phyloP scores from a whole-genome alignment of 2,329 filamentous ascomycete species.

The Myriosclerotinia scirpicola region DNA sequence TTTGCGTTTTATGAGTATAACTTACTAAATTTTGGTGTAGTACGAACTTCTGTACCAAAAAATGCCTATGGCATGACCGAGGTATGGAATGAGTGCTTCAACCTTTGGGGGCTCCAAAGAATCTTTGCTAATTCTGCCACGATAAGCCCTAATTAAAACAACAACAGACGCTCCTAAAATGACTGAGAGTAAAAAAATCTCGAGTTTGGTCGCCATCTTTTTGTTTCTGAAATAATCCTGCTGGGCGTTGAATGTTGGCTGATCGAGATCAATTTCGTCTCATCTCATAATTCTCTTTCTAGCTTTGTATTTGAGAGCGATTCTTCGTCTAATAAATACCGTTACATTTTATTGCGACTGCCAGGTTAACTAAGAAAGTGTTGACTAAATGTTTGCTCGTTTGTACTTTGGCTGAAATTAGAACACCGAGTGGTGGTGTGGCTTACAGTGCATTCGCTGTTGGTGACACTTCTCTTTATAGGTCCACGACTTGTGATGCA shows the following conservation, averaged over 20 bases:
- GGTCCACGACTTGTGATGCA: neutral
- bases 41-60: constrained; percentile 16
- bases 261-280: neutral
- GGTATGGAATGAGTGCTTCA: constrained; percentile 5
- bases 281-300: neutral
- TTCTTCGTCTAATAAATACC: neutral
- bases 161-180: neutral
- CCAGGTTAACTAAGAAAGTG: neutral
- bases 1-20: too few relatives aligned
- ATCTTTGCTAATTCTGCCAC: neutral
- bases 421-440: neutral
- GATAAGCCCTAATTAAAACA: neutral
- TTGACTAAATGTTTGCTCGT: neutral
- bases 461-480: neutral
- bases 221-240: neutral
- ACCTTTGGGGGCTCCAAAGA: constrained; percentile 2
- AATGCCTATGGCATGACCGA: constrained; percentile 10
- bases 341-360: neutral
- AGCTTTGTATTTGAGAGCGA: neutral
- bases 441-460: neutral
- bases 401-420: neutral
- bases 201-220: neutral
- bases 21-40: constrained; percentile 11
- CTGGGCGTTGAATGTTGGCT: neutral
- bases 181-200: neutral